A percentile compares a stretch with the other conserved stretches of the same genome.
These are phyloP conservation scores for Herpotrichia juniperi DNA, from an alignment of 2,329 filamentous ascomycete genomes.

Conservation along the genomic window DNA sequence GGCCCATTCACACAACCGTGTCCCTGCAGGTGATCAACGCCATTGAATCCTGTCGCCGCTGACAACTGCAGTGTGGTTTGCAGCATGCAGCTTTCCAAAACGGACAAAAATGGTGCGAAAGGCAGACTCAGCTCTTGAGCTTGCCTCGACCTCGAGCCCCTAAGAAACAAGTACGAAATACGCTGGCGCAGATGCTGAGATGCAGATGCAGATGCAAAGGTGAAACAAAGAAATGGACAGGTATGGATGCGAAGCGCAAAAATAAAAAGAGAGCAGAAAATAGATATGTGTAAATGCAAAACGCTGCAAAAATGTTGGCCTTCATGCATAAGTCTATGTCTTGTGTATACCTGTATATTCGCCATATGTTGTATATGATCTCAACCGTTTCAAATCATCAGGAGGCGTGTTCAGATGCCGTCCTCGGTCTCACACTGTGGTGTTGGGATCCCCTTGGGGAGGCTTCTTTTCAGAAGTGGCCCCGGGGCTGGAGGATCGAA, in stretches of 20 bases:
- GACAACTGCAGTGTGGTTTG: conserved; percentile 5
- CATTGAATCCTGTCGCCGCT: conserved; percentile 9
- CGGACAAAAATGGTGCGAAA: conserved; percentile 4
- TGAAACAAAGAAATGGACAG: conserved; percentile 1
- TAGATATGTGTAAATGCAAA: conserved; percentile 17
- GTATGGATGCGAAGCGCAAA: neutral
- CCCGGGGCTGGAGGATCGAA: conserved; percentile 5
- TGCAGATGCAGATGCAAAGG: conserved; percentile 3
- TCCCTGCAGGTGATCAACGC: conserved; percentile 16
- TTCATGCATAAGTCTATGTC: conserved; percentile 13
- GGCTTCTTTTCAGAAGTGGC: neutral
- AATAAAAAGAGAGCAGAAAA: neutral
- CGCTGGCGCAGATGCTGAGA: neutral
- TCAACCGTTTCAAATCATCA: conserved; percentile 6
- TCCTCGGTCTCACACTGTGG: neutral
- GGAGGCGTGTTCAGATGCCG: conserved; percentile 2
- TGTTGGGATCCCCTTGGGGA: neutral
- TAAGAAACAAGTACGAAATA: neutral
- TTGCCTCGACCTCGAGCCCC: conserved; percentile 8
- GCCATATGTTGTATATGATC: conserved; percentile 4
- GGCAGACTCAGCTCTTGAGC: conserved; percentile 22
- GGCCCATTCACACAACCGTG: neutral
- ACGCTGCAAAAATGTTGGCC: conserved; percentile 18
- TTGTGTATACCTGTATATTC: conserved; percentile 5
- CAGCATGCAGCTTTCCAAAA: neutral